Percentiles rank a stretch among this genome's conserved stretches.
These are phyloP conservation scores for Diaporthe helianthi DNA, from an alignment of 2,329 filamentous ascomycete genomes.

Conservation along the genomic window DNA sequence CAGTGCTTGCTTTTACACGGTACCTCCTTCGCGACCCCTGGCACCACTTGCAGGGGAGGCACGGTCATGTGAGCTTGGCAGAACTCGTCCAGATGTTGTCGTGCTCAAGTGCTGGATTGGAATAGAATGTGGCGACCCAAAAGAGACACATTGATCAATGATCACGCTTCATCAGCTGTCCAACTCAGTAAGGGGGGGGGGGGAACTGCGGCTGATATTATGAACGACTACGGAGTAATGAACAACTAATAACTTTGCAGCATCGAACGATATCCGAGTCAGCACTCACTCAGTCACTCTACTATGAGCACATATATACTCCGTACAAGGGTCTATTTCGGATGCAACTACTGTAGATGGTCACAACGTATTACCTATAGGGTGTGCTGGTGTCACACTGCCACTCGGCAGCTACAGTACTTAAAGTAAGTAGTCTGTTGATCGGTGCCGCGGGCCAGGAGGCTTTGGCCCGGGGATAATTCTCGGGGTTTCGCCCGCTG, in stretches of 20 bases:
- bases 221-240: slow-evolving; percentile 10
- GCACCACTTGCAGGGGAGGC: background rate
- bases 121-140: background rate
- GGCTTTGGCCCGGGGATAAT: slow-evolving; percentile 10
- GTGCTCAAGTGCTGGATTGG: too few relatives aligned
- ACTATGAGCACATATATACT: slow-evolving; percentile 3
- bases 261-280: slow-evolving; percentile 13
- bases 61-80: background rate
- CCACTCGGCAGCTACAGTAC: background rate
- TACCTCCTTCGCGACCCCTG: background rate
- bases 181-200: too few relatives aligned
- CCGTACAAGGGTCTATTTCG: slow-evolving; percentile 17
- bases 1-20: too few relatives aligned
- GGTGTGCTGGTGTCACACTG: background rate
- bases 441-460: slow-evolving; percentile 10
- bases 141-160: too few relatives aligned
- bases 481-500: slow-evolving; percentile 18
- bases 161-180: background rate
- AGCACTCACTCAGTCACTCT: too few relatives aligned
- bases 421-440: too few relatives aligned
- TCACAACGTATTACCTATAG: background rate
- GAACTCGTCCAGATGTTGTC: background rate
- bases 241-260: too few relatives aligned
- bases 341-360: background rate
- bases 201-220: background rate